A percentile compares a stretch with the other conserved stretches of the same genome.
These are phyloP conservation scores for Aspergillus pseudoglaucus DNA, from an alignment of 2,329 filamentous ascomycete species.

Conservation along the genomic window DNA sequence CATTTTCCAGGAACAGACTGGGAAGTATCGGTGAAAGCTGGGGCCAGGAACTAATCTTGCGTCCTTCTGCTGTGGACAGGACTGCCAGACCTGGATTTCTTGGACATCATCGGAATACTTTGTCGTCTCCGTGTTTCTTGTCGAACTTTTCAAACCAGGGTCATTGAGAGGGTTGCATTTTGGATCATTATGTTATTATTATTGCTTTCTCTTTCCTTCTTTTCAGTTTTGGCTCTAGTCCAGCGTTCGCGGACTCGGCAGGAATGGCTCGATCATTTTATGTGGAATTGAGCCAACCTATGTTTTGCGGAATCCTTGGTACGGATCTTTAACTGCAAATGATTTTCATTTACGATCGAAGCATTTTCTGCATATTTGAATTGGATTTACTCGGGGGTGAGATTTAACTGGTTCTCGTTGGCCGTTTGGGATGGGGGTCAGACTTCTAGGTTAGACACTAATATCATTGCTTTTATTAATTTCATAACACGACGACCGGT, in stretches of 20 bases:
- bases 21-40: slow-evolving; percentile 3
- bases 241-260: neutral
- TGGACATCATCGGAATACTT: slow-evolving; percentile 14
- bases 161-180: neutral
- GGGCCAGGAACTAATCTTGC: slow-evolving; percentile 9
- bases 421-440: too few relatives aligned
- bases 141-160: neutral
- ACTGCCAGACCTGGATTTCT: slow-evolving; percentile 1
- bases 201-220: neutral
- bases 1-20: slow-evolving; percentile 1
- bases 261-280: neutral
- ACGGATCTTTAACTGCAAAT: neutral
- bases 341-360: neutral
- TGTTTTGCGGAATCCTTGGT: neutral
- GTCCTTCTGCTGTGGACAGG: slow-evolving; percentile 2
- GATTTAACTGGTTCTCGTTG: too few relatives aligned
- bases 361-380: neutral
- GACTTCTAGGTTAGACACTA: too few relatives aligned
- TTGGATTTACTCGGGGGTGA: neutral
- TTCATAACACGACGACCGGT: neutral
- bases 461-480: neutral
- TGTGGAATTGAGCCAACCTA: neutral
- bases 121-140: slow-evolving; percentile 17
- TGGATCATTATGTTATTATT: neutral
- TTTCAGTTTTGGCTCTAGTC: neutral